Conservation (phyloP, 2,329 filamentous ascomycete species). For the Pyrenochaeta sp. region DNA sequence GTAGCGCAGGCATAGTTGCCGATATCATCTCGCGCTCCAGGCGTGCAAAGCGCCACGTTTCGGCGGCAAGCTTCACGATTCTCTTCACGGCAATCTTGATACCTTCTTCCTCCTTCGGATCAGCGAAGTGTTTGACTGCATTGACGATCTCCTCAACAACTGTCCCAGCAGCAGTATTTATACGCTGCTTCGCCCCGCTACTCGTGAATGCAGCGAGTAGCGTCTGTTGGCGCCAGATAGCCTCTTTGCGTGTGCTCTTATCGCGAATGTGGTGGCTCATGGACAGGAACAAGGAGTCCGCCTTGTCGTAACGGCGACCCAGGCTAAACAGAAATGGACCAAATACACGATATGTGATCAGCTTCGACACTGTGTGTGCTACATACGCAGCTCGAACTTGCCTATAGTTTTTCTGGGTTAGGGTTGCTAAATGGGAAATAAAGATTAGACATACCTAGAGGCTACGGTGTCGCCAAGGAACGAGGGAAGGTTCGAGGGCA, state of each 20-base stretch:
- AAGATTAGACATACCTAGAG: constrained; percentile 47
- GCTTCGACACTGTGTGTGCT: constrained; percentile 64
- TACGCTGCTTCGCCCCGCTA: constrained; percentile 64
- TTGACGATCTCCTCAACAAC: constrained; percentile 66
- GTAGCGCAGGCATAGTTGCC: constrained; percentile 57
- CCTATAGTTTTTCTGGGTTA: constrained; percentile 28
- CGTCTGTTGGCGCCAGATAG: constrained; percentile 67
- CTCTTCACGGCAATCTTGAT: constrained; percentile 61
- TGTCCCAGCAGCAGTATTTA: constrained; percentile 63
- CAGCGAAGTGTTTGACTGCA: constrained; percentile 62
- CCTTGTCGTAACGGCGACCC: constrained; percentile 62
- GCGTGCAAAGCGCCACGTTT: constrained; percentile 66
- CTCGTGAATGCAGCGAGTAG: constrained; percentile 66
- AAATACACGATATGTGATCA: constrained; percentile 65
- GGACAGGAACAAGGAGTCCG: constrained; percentile 63
- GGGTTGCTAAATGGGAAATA: neutral
- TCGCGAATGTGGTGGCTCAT: constrained; percentile 65
- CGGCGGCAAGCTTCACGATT: constrained; percentile 66
- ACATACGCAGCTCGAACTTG: constrained; percentile 64
- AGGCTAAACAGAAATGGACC: constrained; percentile 66
- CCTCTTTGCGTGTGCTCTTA: constrained; percentile 65
- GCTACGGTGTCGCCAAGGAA: constrained; percentile 63
- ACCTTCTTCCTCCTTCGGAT: constrained; percentile 60
- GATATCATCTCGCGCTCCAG: constrained; percentile 65
- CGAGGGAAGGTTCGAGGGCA: constrained; percentile 62